A percentile compares a stretch with the other conserved stretches of the same genome.
phyloP scores from a whole-genome alignment of 2,329 filamentous ascomycete genomes.

The Botryosphaeria dothidea region DNA sequence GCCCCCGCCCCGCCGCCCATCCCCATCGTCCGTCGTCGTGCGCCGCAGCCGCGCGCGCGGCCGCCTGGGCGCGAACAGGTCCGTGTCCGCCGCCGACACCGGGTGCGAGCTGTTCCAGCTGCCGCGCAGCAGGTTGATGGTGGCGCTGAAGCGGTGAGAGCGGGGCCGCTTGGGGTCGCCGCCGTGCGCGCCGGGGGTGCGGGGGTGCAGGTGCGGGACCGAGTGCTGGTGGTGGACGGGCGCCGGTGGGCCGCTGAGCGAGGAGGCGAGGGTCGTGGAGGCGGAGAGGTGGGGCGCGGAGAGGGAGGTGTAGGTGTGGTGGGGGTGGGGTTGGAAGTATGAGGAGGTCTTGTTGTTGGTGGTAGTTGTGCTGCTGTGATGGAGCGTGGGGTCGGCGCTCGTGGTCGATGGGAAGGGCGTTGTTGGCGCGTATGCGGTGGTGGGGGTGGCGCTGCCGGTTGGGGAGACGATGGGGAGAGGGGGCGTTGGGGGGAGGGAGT shows the following conservation, averaged over 20 bases:
- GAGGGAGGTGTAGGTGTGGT: conserved; percentile 17
- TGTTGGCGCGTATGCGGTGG: background rate
- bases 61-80: conserved; percentile 19
- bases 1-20: background rate
- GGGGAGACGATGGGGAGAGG: conserved; percentile 23
- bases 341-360: conserved; percentile 16
- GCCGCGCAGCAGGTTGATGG: conserved; percentile 10
- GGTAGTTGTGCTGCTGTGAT: conserved; percentile 9
- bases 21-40: background rate
- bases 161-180: background rate
- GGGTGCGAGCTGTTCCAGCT: conserved; percentile 16
- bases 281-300: conserved; percentile 19
- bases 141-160: conserved; percentile 12
- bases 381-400: conserved; percentile 22
- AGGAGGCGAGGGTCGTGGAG: background rate
- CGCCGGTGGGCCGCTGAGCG: background rate
- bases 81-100: conserved; percentile 12
- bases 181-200: background rate
- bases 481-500: conserved; percentile 28
- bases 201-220: background rate
- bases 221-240: background rate
- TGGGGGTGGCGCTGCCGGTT: background rate
- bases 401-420: conserved; percentile 25
- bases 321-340: background rate
- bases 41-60: conserved; percentile 5